phyloP scores from a whole-genome alignment of 352 stramenopile species.

The Hyaloperonospora arabidopsidis region DNA sequence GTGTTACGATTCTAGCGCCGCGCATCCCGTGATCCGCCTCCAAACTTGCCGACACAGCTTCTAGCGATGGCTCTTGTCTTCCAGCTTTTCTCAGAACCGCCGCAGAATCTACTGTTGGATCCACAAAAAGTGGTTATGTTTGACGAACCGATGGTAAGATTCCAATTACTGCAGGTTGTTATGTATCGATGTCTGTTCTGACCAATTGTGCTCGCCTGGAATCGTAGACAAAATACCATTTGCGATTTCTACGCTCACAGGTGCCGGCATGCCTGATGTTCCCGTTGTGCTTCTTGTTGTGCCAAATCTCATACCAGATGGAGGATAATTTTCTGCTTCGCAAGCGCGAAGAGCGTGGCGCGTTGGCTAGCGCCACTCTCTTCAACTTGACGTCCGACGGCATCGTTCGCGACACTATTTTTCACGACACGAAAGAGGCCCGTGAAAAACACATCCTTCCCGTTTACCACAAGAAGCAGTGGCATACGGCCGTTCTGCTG shows the following conservation, averaged over 20 bases:
- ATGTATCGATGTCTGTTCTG: conserved; percentile 8
- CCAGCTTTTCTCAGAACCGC: conserved; percentile 77
- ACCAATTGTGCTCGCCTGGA: conserved; percentile 6
- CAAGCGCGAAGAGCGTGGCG: conserved; percentile 74
- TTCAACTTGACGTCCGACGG: conserved; percentile 85
- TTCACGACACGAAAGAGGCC: conserved; percentile 80
- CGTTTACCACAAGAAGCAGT: conserved; percentile 83
- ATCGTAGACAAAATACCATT: conserved; percentile 73
- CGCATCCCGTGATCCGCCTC: conserved; percentile 59
- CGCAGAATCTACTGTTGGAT: conserved; percentile 71
- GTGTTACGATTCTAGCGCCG: conserved; percentile 32
- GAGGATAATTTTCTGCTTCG: conserved; percentile 76
- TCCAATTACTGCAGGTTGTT: conserved; percentile 3
- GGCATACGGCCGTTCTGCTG: conserved; percentile 76
- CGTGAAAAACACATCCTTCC: conserved; percentile 77
- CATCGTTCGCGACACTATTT: conserved; percentile 82
- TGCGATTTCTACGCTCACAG: conserved; percentile 74
- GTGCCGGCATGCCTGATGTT: conserved; percentile 78
- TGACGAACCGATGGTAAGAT: conserved; percentile 78
- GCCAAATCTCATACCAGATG: conserved; percentile 86
- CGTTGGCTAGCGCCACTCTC: conserved; percentile 63
- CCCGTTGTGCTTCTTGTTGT: conserved; percentile 72
- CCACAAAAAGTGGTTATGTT: conserved; percentile 77
- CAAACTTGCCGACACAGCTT: conserved; percentile 71
- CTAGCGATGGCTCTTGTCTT: conserved; percentile 80